Evolutionary conservation across 2,329 filamentous ascomycete genomes (phyloP).

Genomic region (Arthrobotrys pseudoclavata): DNA sequence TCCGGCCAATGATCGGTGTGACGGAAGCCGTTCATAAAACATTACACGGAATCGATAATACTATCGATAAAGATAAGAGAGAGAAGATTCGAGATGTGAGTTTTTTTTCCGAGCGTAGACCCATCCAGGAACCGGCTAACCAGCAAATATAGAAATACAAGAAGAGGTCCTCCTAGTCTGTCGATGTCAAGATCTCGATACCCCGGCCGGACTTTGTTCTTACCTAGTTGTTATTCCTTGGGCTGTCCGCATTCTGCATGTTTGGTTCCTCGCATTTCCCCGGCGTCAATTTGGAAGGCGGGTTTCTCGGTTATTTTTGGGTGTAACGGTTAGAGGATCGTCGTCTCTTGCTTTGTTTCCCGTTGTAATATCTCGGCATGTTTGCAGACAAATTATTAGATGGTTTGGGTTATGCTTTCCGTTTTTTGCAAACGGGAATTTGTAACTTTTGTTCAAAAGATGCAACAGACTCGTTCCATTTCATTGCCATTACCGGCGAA

Average conservation of each 20-base stretch:
- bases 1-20: slow-evolving; percentile 89
- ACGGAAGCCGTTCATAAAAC: slow-evolving; percentile 90
- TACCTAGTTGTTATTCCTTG: neutral
- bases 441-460: neutral
- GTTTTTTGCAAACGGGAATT: neutral
- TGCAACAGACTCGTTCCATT: too few relatives aligned
- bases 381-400: neutral
- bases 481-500: too few relatives aligned
- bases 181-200: neutral
- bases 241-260: neutral
- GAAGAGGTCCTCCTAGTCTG: slow-evolving; percentile 38
- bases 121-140: slow-evolving; percentile 15
- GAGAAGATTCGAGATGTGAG: slow-evolving; percentile 89
- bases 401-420: neutral
- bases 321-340: slow-evolving; percentile 11
- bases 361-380: neutral
- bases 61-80: slow-evolving; percentile 84
- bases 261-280: slow-evolving; percentile 13
- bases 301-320: slow-evolving; percentile 20
- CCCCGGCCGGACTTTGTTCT: neutral
- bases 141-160: slow-evolving; percentile 51
- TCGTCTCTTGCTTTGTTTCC: neutral
- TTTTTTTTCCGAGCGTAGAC: slow-evolving; percentile 66
- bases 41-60: slow-evolving; percentile 90
- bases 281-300: slow-evolving; percentile 34